Evolutionary conservation across 2,329 filamentous ascomycete genomes (phyloP).

Genomic region (Fusarium chaquense): DNA sequence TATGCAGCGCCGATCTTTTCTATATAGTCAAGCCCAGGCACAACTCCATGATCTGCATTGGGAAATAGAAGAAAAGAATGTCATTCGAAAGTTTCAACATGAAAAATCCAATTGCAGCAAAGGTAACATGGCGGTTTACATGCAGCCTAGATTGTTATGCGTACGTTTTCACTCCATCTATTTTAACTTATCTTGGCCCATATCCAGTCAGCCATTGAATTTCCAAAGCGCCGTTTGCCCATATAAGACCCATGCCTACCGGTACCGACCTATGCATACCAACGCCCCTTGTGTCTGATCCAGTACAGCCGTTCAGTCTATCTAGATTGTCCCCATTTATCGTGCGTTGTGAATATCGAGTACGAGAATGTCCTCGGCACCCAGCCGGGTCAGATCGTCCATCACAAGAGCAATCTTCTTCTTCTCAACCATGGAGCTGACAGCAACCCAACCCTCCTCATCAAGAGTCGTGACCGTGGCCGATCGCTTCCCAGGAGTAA

Average conservation of each 20-base stretch:
- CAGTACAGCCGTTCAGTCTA: neutral
- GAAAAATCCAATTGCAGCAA: slow-evolving; percentile 39
- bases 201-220: slow-evolving; percentile 30
- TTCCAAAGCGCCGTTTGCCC: slow-evolving; percentile 39
- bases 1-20: slow-evolving; percentile 33
- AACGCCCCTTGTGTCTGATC: slow-evolving; percentile 27
- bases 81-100: slow-evolving; percentile 22
- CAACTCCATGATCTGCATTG: slow-evolving; percentile 5
- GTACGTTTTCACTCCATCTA: slow-evolving; percentile 10
- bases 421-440: slow-evolving; percentile 92
- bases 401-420: slow-evolving; percentile 86
- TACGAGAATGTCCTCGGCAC: slow-evolving; percentile 87
- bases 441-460: slow-evolving; percentile 92
- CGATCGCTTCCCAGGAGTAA: slow-evolving; percentile 94
- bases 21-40: neutral
- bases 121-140: slow-evolving; percentile 23
- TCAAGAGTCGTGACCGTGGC: slow-evolving; percentile 92
- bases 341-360: slow-evolving; percentile 86
- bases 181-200: slow-evolving; percentile 23
- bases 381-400: slow-evolving; percentile 82
- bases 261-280: slow-evolving; percentile 27
- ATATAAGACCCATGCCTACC: slow-evolving; percentile 33
- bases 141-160: slow-evolving; percentile 22
- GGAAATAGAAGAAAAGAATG: neutral
- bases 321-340: slow-evolving; percentile 43